These are phyloP conservation scores for Pyrenophora seminiperda DNA, from an alignment of 2,329 filamentous ascomycete species.

Conservation along the genomic window DNA sequence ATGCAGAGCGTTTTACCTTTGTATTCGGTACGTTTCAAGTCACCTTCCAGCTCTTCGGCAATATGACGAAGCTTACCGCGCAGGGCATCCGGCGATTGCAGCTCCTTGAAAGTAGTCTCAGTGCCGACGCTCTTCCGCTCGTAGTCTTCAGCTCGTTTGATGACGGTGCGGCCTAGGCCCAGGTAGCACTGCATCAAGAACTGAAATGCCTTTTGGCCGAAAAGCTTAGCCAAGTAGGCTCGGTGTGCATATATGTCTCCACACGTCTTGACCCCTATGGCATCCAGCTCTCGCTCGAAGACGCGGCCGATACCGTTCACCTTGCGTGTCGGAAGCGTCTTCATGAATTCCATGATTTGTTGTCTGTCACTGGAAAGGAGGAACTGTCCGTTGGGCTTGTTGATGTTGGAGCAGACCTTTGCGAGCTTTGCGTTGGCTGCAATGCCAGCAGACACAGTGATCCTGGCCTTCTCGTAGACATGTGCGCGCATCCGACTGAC, in stretches of 20 bases:
- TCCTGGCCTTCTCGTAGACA: constrained; percentile 74
- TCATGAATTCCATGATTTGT: constrained; percentile 85
- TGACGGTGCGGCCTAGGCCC: constrained; percentile 80
- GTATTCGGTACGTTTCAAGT: constrained; percentile 77
- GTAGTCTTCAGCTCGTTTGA: constrained; percentile 86
- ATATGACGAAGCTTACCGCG: constrained; percentile 78
- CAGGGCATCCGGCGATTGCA: constrained; percentile 70
- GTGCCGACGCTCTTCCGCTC: constrained; percentile 94
- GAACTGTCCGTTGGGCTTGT: constrained; percentile 96
- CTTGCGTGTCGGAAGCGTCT: constrained; percentile 79
- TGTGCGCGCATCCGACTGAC: constrained; percentile 79
- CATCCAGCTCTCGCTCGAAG: constrained; percentile 85
- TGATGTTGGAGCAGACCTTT: constrained; percentile 93
- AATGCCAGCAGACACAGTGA: constrained; percentile 93
- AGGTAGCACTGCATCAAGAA: constrained; percentile 86
- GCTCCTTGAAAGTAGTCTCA: constrained; percentile 86
- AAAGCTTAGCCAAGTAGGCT: constrained; percentile 74
- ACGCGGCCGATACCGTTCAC: constrained; percentile 96
- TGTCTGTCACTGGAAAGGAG: constrained; percentile 71
- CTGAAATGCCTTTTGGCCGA: constrained; percentile 87
- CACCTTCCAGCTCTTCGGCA: constrained; percentile 84
- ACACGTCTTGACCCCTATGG: constrained; percentile 85
- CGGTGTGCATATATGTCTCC: constrained; percentile 83
- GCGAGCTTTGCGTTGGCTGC: constrained; percentile 91
- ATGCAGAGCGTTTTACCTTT: constrained; percentile 90